These are phyloP conservation scores for Scortechinia acanthostroma DNA, from an alignment of 2,329 filamentous ascomycete genomes.

Conservation along the genomic window DNA sequence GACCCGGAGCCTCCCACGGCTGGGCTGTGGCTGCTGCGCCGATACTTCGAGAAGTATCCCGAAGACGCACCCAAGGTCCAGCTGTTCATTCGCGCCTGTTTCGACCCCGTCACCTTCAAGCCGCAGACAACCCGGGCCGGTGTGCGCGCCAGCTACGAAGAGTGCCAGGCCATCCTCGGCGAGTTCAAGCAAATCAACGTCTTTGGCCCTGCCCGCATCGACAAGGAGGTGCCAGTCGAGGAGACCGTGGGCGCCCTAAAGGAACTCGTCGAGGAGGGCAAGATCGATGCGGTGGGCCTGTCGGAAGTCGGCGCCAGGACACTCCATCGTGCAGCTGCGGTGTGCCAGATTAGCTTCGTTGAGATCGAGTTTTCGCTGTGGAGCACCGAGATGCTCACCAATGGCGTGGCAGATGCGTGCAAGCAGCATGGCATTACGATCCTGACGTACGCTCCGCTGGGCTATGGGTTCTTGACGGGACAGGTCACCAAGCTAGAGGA, in stretches of 20 bases:
- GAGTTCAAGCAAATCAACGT: slow-evolving; percentile 44
- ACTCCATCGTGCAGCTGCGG: slow-evolving; percentile 35
- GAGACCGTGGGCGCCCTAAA: slow-evolving; percentile 31
- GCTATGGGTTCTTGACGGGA: slow-evolving; percentile 48
- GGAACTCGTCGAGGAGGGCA: slow-evolving; percentile 41
- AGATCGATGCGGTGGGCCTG: slow-evolving; percentile 40
- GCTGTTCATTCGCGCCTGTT: slow-evolving; percentile 53
- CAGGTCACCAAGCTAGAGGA: slow-evolving; percentile 41
- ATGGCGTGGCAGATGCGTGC: slow-evolving; percentile 39
- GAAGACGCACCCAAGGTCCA: slow-evolving; percentile 56
- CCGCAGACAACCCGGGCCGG: slow-evolving; percentile 43
- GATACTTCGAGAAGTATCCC: slow-evolving; percentile 57
- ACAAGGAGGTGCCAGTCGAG: slow-evolving; percentile 35
- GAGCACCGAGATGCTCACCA: slow-evolving; percentile 35
- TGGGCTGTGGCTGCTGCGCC: slow-evolving; percentile 47
- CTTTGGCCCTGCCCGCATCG: slow-evolving; percentile 50
- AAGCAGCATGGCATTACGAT: slow-evolving; percentile 45
- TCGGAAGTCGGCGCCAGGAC: slow-evolving; percentile 40
- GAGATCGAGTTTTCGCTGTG: slow-evolving; percentile 46
- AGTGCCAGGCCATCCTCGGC: slow-evolving; percentile 38
- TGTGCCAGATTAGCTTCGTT: slow-evolving; percentile 33
- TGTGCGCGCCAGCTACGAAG: slow-evolving; percentile 49
- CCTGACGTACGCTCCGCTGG: slow-evolving; percentile 67
- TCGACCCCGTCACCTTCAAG: slow-evolving; percentile 19
- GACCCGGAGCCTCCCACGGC: slow-evolving; percentile 50